Evolutionary conservation across 129 eudicot species (phyloP), one percentile per base, ranked within the genome.

Genomic region (Escallonia rubra): DNA sequence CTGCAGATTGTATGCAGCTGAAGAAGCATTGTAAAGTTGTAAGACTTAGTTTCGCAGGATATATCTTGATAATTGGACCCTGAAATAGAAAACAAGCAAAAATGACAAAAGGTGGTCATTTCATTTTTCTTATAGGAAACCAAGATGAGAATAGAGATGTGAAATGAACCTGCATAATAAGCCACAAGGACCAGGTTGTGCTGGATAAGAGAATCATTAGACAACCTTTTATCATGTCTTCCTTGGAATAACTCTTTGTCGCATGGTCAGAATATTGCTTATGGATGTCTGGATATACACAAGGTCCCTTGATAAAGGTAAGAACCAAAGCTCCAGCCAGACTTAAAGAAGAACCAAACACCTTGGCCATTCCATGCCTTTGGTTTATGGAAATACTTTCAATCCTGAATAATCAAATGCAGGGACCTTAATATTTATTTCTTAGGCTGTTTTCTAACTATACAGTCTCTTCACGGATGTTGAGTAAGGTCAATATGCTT

Each of bases 21-120:
- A 64, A 76, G 48, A 43, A 11, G 49, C 76, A 76, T 52, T 77
- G 76, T 2, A 77, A 49, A 2, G 73, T 48, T 8, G 63, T 51
- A 6, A 77, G 72, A 12, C 81, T 61, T 43, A 77, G 54, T 64
- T 64, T 77, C 6, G 76, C 41, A 2, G 81, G 81, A 50, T 77
- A 77, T 43, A 56, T 9, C 45, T 65, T 77, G 42, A 77, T 10
- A 2, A 77, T 3, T 5, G 76, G 76, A 48, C 47, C 64, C 79
- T 75, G 57, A 40, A 71, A 62, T 10, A 13, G 64, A 63, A 6
- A 14, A 41, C 42, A 12, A 69, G 4, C 41, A 59, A 13, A 16
- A 59, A 46, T 23, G 34, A 12, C 4, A 13, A 63, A 14, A 45
- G 8, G 3, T 40, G 10, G 14, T 7, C 11, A 50, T 8, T 50